phyloP scores from a whole-genome alignment of 2,329 filamentous ascomycete genomes.

The Exophiala bonariae region DNA sequence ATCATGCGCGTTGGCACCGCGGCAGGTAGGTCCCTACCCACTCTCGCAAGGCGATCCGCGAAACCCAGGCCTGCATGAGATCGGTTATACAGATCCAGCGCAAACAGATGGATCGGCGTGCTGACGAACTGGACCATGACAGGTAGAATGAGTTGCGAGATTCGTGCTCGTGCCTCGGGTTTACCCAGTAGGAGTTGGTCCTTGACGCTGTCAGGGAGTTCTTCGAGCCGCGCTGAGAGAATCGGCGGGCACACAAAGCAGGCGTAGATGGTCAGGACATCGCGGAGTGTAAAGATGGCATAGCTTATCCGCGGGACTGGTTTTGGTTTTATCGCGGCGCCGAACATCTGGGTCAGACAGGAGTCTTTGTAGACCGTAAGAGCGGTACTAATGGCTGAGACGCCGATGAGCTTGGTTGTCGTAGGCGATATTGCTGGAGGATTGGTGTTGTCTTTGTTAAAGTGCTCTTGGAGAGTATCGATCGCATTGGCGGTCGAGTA shows the following conservation, averaged over 20 bases:
- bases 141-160: constrained; percentile 79
- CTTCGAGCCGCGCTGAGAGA: constrained; percentile 67
- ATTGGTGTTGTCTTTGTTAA: no score
- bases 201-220: constrained; percentile 46
- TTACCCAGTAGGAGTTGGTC: constrained; percentile 30
- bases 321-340: constrained; percentile 45
- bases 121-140: constrained; percentile 76
- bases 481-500: neutral
- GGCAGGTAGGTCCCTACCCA: constrained; percentile 74
- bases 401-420: neutral
- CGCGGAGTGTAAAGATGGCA: constrained; percentile 75
- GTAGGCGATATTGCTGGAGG: neutral
- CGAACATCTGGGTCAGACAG: constrained; percentile 80
- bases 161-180: constrained; percentile 34
- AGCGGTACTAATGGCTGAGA: neutral
- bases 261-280: constrained; percentile 86
- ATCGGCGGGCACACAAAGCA: constrained; percentile 84
- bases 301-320: constrained; percentile 70
- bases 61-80: constrained; percentile 45
- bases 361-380: constrained; percentile 80
- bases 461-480: neutral
- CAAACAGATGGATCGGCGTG: constrained; percentile 82
- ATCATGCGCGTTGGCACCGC: constrained; percentile 76
- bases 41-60: constrained; percentile 63
- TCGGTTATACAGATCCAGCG: constrained; percentile 83